Conservation (phyloP, 768 basidiomycete species). For the Russula ochroleuca region DNA sequence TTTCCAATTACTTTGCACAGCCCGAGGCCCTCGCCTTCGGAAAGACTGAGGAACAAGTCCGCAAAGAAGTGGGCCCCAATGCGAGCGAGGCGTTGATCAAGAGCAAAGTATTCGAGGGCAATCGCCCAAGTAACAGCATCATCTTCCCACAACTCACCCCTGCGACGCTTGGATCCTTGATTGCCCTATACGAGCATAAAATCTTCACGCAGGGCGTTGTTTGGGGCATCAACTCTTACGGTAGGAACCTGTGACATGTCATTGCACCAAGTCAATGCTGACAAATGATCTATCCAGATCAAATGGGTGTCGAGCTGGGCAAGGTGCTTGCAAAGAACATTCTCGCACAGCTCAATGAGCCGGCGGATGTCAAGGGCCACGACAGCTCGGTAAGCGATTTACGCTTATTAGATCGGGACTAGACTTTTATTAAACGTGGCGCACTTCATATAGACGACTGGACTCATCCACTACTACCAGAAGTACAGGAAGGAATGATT, state of each 20-base stretch:
- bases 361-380: constrained; percentile 77
- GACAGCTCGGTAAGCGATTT: constrained; percentile 64
- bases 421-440: neutral
- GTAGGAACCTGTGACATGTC: constrained; percentile 42
- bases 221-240: constrained; percentile 99
- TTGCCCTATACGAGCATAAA: constrained; percentile 96
- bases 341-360: constrained; percentile 76
- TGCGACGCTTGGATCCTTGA: constrained; percentile 78
- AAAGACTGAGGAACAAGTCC: constrained; percentile 88
- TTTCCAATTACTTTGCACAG: constrained; percentile 98
- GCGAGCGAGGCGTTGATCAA: constrained; percentile 85
- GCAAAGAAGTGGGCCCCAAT: constrained; percentile 55
- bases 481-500: constrained; percentile 70
- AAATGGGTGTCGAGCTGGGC: constrained; percentile 99
- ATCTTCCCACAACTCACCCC: constrained; percentile 93
- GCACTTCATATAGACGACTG: constrained; percentile 64
- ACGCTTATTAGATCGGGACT: neutral
- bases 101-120: constrained; percentile 97
- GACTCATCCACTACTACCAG: constrained; percentile 96
- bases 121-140: constrained; percentile 94
- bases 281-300: constrained; percentile 49
- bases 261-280: neutral
- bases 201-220: constrained; percentile 96
- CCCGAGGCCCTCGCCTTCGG: constrained; percentile 97
- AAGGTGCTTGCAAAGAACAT: constrained; percentile 98